Percentiles rank a stretch among this genome's conserved stretches.
phyloP scores from a whole-genome alignment of 805 yeast genomes.

The Candida gorgasii region DNA sequence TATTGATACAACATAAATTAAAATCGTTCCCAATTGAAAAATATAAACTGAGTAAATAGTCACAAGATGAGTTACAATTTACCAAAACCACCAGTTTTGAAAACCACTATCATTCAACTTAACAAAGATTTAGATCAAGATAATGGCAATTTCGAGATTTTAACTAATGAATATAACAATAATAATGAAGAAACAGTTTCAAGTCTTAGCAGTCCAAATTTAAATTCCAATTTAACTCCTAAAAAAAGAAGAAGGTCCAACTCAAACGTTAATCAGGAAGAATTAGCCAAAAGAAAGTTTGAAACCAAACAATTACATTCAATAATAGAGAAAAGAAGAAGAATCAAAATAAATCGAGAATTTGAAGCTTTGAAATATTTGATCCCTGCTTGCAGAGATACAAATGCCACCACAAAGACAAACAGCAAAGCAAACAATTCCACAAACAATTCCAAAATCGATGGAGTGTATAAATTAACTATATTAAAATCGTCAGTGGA shows the following conservation, averaged over 20 bases:
- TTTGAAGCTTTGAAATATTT: constrained; percentile 76
- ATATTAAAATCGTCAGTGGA: constrained; percentile 82
- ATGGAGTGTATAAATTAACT: constrained; percentile 78
- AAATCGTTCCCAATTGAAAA: too few species aligned
- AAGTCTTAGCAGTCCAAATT: neutral
- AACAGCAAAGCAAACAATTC: constrained; percentile 4
- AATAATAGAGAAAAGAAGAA: constrained; percentile 74
- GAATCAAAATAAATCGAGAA: constrained; percentile 78
- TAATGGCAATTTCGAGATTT: constrained; percentile 42
- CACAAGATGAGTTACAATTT: constrained; percentile 16
- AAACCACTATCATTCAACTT: constrained; percentile 46
- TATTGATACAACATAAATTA: too few species aligned
- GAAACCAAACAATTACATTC: constrained; percentile 59
- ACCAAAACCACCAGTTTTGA: constrained; percentile 44
- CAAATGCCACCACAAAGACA: constrained; percentile 14
- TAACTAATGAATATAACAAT: constrained; percentile 36
- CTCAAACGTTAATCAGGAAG: constrained; percentile 39
- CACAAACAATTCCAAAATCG: constrained; percentile 33
- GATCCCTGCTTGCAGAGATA: constrained; percentile 74
- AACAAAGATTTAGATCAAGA: constrained; percentile 45
- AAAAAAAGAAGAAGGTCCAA: constrained; percentile 44
- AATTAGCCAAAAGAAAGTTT: constrained; percentile 40
- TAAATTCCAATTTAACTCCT: constrained; percentile 14
- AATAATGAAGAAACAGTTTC: neutral
- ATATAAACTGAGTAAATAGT: too few species aligned